Base-by-base conservation (phyloP, 192 early-diverging fungal genomes). In the Kickxella alabastrina region DNA sequence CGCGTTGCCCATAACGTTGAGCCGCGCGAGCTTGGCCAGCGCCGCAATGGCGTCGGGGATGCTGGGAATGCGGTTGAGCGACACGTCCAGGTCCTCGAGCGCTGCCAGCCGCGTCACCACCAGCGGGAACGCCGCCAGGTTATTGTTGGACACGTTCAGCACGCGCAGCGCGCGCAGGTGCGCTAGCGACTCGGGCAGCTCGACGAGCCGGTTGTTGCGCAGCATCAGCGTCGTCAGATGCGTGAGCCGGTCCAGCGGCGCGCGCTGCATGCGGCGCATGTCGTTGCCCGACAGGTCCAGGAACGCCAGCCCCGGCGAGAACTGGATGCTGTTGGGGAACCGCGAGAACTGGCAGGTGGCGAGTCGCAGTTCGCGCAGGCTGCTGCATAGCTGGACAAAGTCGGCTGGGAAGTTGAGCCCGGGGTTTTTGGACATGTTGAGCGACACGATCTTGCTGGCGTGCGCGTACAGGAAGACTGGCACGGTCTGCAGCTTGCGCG, bases 381-480 rank as follows among this genome's bases (percentile, higher is more conserved):
- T 79, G 9, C 60, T 78, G 31, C 90, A 88, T 36, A 82, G 77
- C 75, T 90, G 86, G 21, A 86, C 81, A 65, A 95, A 89, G 52
- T 92, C 89, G 28, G 85, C 59, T 12, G 92, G 91, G 10, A 95
- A 64, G 40, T 91, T 88, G 41, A 95, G 79, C 31, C 86, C 68
- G 15, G 85, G 81, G 62, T 92, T 92, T 38, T 84, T 80, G 43
- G 90, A 91, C 40, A 92, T 74, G 57, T 95, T 85, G n/a, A 95
- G 78, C 14, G 82, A 80, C 6, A 80, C 69, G 27, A 92, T 91
- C 23, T 83, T 78, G 65, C 74, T 78, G 13, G 89, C 87, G 18
- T 87, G 79, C 1, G 74, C 77, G 43, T 85, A 87, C 17, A 92
- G 70, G 22, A 86, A 87, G 25, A 91, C 83, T 0, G 90, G 90